Evolutionary conservation across 768 basidiomycete species (phyloP).

Genomic region (Amanita exitialis): DNA sequence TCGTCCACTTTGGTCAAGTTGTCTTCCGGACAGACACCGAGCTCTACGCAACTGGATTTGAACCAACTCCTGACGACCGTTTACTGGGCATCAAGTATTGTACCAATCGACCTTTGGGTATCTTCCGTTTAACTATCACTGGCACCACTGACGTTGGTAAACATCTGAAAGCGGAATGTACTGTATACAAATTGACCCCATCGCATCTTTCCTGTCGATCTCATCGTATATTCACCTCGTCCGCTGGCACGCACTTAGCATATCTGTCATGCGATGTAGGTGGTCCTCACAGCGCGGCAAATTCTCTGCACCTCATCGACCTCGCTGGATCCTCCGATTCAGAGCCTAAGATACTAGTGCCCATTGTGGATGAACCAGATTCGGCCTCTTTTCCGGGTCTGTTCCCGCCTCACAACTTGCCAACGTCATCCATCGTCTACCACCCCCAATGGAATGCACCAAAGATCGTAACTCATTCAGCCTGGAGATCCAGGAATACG

Average conservation of each 20-base stretch:
- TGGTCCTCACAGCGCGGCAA: constrained; percentile 50
- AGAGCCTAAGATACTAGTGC: neutral
- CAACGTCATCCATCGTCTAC: constrained; percentile 28
- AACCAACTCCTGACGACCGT: constrained; percentile 45
- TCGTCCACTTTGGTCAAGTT: constrained; percentile 45
- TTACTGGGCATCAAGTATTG: constrained; percentile 51
- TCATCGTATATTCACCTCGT: constrained; percentile 25
- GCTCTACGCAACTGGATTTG: constrained; percentile 54
- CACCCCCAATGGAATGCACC: constrained; percentile 11
- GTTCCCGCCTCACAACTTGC: constrained; percentile 41
- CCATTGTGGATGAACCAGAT: neutral
- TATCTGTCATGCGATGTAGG: constrained; percentile 48
- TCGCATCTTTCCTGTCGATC: constrained; percentile 21
- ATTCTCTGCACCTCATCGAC: constrained; percentile 35
- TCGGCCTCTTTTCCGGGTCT: constrained; percentile 45
- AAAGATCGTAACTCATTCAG: constrained; percentile 34
- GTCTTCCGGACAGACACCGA: constrained; percentile 30
- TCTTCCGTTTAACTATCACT: constrained; percentile 41
- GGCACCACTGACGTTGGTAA: constrained; percentile 5
- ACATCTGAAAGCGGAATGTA: constrained; percentile 8
- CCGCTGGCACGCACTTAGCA: constrained; percentile 22
- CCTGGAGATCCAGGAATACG: constrained; percentile 44
- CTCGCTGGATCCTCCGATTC: constrained; percentile 14
- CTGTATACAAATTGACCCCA: constrained; percentile 30
- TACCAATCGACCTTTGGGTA: constrained; percentile 45